Evolutionary conservation across 306 rosid genomes (phyloP).

Genomic region (Bauhinia variegata): DNA sequence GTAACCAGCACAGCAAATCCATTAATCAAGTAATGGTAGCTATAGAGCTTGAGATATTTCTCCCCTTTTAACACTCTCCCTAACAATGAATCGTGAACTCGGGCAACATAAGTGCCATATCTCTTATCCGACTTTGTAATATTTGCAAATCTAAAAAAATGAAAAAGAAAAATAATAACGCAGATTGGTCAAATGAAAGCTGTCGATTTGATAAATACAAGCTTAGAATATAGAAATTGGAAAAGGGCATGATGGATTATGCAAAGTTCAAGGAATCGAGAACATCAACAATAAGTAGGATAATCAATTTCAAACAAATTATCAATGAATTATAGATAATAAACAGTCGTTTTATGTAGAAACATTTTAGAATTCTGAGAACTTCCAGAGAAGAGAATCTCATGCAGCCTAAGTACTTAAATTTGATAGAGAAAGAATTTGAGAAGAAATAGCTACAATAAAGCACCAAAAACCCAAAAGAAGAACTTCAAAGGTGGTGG

Average conservation of each 20-base stretch:
- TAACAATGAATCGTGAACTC: slow-evolving; percentile 86
- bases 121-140: slow-evolving; percentile 57
- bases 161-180: too few relatives aligned
- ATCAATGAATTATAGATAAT: slow-evolving; percentile 32
- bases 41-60: slow-evolving; percentile 90
- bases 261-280: slow-evolving; percentile 11
- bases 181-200: slow-evolving; percentile 26
- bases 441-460: neutral
- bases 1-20: slow-evolving; percentile 91
- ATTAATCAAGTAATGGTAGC: slow-evolving; percentile 91
- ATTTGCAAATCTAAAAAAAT: slow-evolving; percentile 46
- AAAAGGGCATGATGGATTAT: slow-evolving; percentile 3
- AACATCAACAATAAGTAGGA: slow-evolving; percentile 21
- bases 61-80: slow-evolving; percentile 78
- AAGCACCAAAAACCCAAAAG: neutral
- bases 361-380: slow-evolving; percentile 9
- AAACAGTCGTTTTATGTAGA: slow-evolving; percentile 35
- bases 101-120: slow-evolving; percentile 64
- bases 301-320: slow-evolving; percentile 12
- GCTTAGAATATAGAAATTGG: slow-evolving; percentile 8
- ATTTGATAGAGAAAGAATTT: neutral
- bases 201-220: slow-evolving; percentile 24
- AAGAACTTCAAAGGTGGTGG: neutral
- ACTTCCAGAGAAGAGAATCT: slow-evolving; percentile 45
- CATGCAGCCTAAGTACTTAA: too few relatives aligned